A percentile compares a stretch with the other conserved stretches of the same genome.
phyloP scores from a whole-genome alignment of 805 yeast species.

The Wickerhamiella australiensis region DNA sequence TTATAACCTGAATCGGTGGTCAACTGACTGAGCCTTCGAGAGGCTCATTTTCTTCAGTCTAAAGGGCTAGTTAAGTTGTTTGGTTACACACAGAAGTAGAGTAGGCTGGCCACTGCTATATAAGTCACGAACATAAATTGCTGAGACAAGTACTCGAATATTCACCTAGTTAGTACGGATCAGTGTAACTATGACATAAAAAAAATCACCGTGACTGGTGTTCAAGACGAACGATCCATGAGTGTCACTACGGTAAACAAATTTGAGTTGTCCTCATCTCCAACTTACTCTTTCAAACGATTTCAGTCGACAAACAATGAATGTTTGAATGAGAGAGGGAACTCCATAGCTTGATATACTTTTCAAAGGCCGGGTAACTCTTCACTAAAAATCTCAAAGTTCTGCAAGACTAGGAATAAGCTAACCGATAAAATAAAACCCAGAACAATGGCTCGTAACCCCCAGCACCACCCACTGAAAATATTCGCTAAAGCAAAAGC shows the following conservation, averaged over 20 bases:
- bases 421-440: not conserved
- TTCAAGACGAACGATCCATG: slow-evolving; percentile 13
- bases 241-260: slow-evolving; percentile 14
- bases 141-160: too few relatives aligned
- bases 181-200: slow-evolving; percentile 19
- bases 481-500: slow-evolving; percentile 38
- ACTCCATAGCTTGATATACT: not conserved
- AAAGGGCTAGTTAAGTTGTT: too few relatives aligned
- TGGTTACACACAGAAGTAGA: too few relatives aligned
- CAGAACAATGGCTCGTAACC: slow-evolving; percentile 26
- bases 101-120: too few relatives aligned
- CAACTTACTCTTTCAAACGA: slow-evolving; percentile 13
- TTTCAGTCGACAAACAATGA: not conserved
- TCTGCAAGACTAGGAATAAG: not conserved
- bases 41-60: too few relatives aligned
- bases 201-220: slow-evolving; percentile 15
- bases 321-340: not conserved
- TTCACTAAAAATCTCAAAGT: not conserved
- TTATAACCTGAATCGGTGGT: too few relatives aligned
- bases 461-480: slow-evolving; percentile 41
- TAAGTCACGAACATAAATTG: too few relatives aligned
- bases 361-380: slow-evolving; percentile 10
- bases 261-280: slow-evolving; percentile 16
- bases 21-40: too few relatives aligned
- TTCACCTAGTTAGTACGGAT: slow-evolving; percentile 13